Conservation (phyloP, 306 rosid species). For the Vachellia collinsii region DNA sequence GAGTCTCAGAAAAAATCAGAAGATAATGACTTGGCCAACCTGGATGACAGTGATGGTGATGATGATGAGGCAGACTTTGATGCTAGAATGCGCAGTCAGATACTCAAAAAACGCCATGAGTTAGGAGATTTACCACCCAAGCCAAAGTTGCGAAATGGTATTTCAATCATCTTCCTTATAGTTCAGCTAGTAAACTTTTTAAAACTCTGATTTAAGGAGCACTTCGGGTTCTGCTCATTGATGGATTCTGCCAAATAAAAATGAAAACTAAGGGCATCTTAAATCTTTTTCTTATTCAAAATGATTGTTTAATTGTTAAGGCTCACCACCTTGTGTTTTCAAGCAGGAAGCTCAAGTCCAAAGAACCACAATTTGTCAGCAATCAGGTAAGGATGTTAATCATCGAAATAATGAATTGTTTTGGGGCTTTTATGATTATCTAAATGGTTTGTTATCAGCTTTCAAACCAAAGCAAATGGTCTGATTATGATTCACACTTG, state of each 20-base stretch:
- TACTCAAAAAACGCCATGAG: slow-evolving; percentile 77
- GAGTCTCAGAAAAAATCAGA: slow-evolving; percentile 55
- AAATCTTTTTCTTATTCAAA: not conserved
- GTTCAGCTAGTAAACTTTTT: slow-evolving; percentile 31
- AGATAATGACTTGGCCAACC: slow-evolving; percentile 42
- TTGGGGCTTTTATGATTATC: slow-evolving; percentile 15
- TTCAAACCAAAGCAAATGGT: slow-evolving; percentile 27
- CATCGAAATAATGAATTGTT: slow-evolving; percentile 46
- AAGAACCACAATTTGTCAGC: slow-evolving; percentile 45
- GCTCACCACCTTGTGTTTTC: slow-evolving; percentile 38
- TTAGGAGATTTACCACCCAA: slow-evolving; percentile 70
- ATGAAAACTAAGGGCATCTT: not conserved
- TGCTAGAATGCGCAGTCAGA: slow-evolving; percentile 83
- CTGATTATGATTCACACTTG: slow-evolving; percentile 30
- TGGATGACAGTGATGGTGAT: slow-evolving; percentile 49
- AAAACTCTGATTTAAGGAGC: slow-evolving; percentile 29
- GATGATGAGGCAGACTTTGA: slow-evolving; percentile 83
- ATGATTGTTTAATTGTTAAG: slow-evolving; percentile 21
- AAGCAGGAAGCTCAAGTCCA: slow-evolving; percentile 68
- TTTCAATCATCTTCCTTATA: slow-evolving; percentile 26
- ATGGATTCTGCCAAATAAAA: not conserved
- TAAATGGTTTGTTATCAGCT: slow-evolving; percentile 5
- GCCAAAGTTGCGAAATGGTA: slow-evolving; percentile 68
- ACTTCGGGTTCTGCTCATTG: slow-evolving; percentile 27
- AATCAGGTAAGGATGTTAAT: slow-evolving; percentile 52